Conservation (phyloP, 2,329 filamentous ascomycete genomes). For the Rutstroemia sp. region DNA sequence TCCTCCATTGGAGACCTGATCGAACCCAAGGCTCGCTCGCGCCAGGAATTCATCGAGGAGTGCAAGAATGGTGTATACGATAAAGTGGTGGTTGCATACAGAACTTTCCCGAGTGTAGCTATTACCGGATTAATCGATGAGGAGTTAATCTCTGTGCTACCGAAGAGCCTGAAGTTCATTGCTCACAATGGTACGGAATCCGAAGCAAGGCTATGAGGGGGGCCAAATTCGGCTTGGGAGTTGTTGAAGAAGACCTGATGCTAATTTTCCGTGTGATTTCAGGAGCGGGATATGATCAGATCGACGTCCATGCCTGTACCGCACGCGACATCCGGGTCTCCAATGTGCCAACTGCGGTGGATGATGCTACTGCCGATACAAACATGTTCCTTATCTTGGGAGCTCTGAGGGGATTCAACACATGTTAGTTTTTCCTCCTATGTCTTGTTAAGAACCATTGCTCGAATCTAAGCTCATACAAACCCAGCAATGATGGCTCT, state of each 20-base stretch:
- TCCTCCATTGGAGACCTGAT: constrained; percentile 57
- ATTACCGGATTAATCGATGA: constrained; percentile 65
- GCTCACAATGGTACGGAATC: constrained; percentile 49
- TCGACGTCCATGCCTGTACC: constrained; percentile 67
- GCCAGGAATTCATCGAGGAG: constrained; percentile 62
- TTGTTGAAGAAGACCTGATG: not conserved
- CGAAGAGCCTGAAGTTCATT: constrained; percentile 47
- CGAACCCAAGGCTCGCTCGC: constrained; percentile 50
- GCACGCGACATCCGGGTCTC: constrained; percentile 61
- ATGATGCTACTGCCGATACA: constrained; percentile 77
- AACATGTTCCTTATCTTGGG: constrained; percentile 77
- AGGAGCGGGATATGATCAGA: constrained; percentile 81
- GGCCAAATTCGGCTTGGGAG: too few species aligned
- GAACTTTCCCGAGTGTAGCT: constrained; percentile 58
- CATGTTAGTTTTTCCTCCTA: constrained; percentile 26
- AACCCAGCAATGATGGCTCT: constrained; percentile 50
- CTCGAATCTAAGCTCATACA: too few species aligned
- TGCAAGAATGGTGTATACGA: constrained; percentile 58
- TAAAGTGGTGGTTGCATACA: constrained; percentile 57
- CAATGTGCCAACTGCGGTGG: constrained; percentile 73
- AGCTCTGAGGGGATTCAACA: constrained; percentile 66
- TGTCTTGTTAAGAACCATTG: not conserved
- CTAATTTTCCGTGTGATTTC: not conserved
- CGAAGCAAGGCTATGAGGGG: too few species aligned
- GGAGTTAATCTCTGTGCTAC: constrained; percentile 56